Percentiles rank a stretch among this genome's conserved stretches.
Conservation (phyloP, 495 filamentous ascomycete species). For the Cudoniella acicularis region DNA sequence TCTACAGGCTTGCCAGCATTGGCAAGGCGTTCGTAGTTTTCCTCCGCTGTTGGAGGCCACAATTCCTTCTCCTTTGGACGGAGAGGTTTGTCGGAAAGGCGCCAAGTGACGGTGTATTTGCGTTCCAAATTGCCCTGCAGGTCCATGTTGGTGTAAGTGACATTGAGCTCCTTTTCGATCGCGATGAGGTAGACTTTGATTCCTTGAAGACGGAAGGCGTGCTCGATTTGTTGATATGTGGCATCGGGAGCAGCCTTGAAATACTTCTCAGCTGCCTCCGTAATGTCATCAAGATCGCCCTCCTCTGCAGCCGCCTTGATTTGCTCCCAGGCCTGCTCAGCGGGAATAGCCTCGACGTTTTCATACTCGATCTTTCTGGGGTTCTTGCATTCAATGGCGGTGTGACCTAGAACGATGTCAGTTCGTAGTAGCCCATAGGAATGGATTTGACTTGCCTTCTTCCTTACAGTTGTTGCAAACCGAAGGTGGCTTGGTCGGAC, state of each 20-base stretch:
- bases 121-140: conserved; percentile 76
- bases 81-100: conserved; percentile 57
- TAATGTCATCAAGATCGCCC: conserved; percentile 70
- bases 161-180: conserved; percentile 56
- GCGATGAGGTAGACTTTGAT: conserved; percentile 73
- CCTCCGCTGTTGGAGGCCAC: conserved; percentile 62
- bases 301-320: conserved; percentile 60
- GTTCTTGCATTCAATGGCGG: conserved; percentile 59
- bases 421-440: neutral
- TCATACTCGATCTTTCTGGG: conserved; percentile 64
- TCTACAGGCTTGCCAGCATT: conserved; percentile 70
- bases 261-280: conserved; percentile 68
- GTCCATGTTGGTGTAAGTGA: conserved; percentile 64
- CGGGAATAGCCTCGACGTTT: conserved; percentile 50
- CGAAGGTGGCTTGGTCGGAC: conserved; percentile 59
- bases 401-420: conserved; percentile 53
- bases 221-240: conserved; percentile 70
- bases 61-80: conserved; percentile 55
- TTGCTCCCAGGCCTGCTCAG: conserved; percentile 67
- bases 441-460: conserved; percentile 51
- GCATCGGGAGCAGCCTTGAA: conserved; percentile 64
- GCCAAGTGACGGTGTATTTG: conserved; percentile 71
- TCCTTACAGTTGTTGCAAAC: conserved; percentile 73
- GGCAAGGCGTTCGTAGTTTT: conserved; percentile 70
- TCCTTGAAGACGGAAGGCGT: conserved; percentile 60